Evolutionary conservation across 257 asterid species (phyloP).

Genomic region (Perilla frutescens): DNA sequence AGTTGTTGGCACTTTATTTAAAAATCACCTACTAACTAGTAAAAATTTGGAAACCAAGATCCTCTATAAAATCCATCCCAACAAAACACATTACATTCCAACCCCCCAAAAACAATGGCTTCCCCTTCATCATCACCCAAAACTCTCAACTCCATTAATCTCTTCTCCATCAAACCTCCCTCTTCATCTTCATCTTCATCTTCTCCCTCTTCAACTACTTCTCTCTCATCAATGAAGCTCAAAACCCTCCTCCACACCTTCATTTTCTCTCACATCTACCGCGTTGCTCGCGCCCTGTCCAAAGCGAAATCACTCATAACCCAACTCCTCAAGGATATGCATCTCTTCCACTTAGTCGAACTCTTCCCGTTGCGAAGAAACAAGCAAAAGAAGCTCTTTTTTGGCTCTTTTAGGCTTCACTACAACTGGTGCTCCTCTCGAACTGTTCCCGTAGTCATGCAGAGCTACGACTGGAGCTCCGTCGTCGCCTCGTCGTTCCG

Average conservation of each 20-base stretch:
- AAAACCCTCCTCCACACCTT: constrained; percentile 62
- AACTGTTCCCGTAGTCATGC: constrained; percentile 41
- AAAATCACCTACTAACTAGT: constrained; percentile 57
- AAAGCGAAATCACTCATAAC: constrained; percentile 58
- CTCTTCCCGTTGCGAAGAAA: constrained; percentile 36
- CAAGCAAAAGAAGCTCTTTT: constrained; percentile 49
- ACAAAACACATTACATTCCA: constrained; percentile 35
- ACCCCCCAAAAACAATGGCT: constrained; percentile 33
- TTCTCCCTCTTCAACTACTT: constrained; percentile 38
- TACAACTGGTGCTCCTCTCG: constrained; percentile 80
- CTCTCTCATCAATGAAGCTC: constrained; percentile 57
- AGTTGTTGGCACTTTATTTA: constrained; percentile 69
- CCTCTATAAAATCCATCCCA: constrained; percentile 62
- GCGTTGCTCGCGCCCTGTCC: constrained; percentile 48
- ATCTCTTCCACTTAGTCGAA: constrained; percentile 40
- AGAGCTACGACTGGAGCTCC: constrained; percentile 46
- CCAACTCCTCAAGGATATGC: constrained; percentile 53
- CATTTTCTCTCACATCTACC: constrained; percentile 63
- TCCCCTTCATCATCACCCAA: constrained; percentile 54
- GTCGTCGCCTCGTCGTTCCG: constrained; percentile 28
- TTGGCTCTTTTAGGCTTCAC: constrained; percentile 75
- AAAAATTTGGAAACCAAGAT: constrained; percentile 58
- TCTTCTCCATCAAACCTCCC: constrained; percentile 49
- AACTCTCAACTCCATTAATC: constrained; percentile 43
- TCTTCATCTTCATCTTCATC: constrained; percentile 17